Evolutionary conservation across 139 green algal genomes (phyloP).

Genomic region (Chlamydomonas applanata): DNA sequence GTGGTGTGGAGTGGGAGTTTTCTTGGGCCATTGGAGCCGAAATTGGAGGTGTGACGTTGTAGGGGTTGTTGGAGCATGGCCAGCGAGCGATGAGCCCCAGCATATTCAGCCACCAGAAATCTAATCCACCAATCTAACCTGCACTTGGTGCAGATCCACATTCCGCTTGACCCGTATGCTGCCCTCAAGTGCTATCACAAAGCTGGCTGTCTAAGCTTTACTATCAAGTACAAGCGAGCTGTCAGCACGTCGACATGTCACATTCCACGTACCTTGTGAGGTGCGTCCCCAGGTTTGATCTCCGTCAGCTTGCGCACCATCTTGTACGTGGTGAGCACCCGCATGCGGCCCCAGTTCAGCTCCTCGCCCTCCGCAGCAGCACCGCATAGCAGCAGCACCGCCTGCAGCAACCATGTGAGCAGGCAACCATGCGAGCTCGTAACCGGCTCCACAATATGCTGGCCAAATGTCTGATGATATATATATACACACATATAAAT

Average conservation of each 20-base stretch:
- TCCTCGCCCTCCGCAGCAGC: constrained; percentile 24
- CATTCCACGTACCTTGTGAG: constrained; percentile 7
- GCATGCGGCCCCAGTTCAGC: constrained; percentile 42
- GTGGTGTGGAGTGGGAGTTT: no score
- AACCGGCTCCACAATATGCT: no score
- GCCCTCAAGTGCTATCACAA: no score
- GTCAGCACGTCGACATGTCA: not conserved
- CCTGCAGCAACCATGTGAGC: constrained; percentile 17
- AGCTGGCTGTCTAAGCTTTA: not conserved
- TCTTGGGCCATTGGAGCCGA: no score
- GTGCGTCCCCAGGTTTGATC: constrained; percentile 3
- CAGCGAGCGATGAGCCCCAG: not conserved
- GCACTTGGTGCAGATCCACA: no score
- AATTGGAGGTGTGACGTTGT: no score
- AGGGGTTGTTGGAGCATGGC: not conserved
- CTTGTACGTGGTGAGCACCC: constrained; percentile 35
- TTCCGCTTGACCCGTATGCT: no score
- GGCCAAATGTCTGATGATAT: no score
- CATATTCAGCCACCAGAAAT: not conserved
- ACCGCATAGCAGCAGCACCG: constrained; percentile 28
- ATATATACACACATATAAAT: no score
- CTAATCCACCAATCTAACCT: no score
- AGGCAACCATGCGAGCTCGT: not conserved
- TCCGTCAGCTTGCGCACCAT: constrained; percentile 21
- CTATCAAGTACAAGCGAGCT: not conserved